phyloP scores from a whole-genome alignment of 345 rosid species.

The Raphanus raphanistrum region DNA sequence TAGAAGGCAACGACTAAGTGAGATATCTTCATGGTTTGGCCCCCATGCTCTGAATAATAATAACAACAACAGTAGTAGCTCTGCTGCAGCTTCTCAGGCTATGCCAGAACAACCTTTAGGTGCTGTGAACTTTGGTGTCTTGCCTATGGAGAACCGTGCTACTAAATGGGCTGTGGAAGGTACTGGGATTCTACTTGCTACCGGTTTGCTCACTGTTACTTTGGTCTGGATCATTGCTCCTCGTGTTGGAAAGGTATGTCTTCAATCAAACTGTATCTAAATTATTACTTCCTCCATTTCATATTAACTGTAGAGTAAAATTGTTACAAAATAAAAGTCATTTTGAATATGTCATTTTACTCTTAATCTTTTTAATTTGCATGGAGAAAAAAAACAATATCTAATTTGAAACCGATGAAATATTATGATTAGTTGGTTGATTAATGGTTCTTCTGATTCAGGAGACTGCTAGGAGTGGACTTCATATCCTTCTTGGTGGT shows the following conservation, averaged over 20 bases:
- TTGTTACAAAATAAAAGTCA: too few relatives aligned
- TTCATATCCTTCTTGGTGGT: slow-evolving; percentile 88
- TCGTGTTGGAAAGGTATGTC: slow-evolving; percentile 89
- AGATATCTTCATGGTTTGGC: slow-evolving; percentile 80
- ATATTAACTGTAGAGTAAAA: too few relatives aligned
- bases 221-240: slow-evolving; percentile 97
- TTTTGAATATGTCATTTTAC: slow-evolving; percentile 31
- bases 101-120: slow-evolving; percentile 61
- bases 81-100: slow-evolving; percentile 57
- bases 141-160: slow-evolving; percentile 66
- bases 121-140: slow-evolving; percentile 50
- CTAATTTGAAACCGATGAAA: neutral
- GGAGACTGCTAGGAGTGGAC: slow-evolving; percentile 95
- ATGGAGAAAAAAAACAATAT: too few relatives aligned
- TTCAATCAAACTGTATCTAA: neutral
- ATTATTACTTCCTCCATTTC: too few relatives aligned
- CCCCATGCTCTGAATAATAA: slow-evolving; percentile 45
- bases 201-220: slow-evolving; percentile 84
- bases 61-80: slow-evolving; percentile 39
- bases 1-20: slow-evolving; percentile 79
- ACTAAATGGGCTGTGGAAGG: slow-evolving; percentile 97
- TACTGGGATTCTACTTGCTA: slow-evolving; percentile 88
- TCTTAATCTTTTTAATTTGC: too few relatives aligned
- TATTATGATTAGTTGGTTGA: neutral
- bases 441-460: slow-evolving; percentile 30